Conservation (phyloP, 148 eudicot species). For the Silene latifolia region DNA sequence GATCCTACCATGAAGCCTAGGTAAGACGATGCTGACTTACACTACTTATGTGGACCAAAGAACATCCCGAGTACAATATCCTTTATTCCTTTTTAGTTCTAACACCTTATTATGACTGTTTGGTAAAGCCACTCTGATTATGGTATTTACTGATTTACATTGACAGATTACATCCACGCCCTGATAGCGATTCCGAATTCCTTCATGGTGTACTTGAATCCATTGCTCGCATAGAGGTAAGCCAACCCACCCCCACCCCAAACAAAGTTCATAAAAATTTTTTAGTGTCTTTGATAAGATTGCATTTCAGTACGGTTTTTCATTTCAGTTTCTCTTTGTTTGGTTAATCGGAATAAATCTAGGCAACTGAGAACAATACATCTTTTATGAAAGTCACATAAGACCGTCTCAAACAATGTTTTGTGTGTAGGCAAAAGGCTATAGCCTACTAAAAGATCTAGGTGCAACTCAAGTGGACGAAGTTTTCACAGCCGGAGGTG, state of each 20-base stretch:
- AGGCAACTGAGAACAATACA: neutral
- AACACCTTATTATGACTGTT: neutral
- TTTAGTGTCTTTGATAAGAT: neutral
- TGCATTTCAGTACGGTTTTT: neutral
- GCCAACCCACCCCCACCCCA: neutral
- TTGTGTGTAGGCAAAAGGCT: conserved; percentile 63
- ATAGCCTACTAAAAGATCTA: conserved; percentile 63
- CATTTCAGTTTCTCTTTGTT: neutral
- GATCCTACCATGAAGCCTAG: conserved; percentile 81
- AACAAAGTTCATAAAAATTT: neutral
- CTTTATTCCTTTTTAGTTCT: neutral
- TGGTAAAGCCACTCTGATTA: neutral
- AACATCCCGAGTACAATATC: neutral
- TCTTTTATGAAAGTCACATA: neutral
- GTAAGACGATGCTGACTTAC: conserved; percentile 24
- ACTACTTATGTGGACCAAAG: neutral
- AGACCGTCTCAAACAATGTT: too few relatives aligned
- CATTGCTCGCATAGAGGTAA: conserved; percentile 93
- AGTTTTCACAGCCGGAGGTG: conserved; percentile 93
- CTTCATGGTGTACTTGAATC: conserved; percentile 94
- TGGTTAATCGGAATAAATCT: neutral
- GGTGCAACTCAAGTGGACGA: conserved; percentile 84
- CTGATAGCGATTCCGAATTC: conserved; percentile 69
- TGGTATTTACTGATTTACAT: neutral
- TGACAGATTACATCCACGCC: conserved; percentile 79